Base-by-base conservation (phyloP, 495 filamentous ascomycete species). In the Penicillium parvum region DNA sequence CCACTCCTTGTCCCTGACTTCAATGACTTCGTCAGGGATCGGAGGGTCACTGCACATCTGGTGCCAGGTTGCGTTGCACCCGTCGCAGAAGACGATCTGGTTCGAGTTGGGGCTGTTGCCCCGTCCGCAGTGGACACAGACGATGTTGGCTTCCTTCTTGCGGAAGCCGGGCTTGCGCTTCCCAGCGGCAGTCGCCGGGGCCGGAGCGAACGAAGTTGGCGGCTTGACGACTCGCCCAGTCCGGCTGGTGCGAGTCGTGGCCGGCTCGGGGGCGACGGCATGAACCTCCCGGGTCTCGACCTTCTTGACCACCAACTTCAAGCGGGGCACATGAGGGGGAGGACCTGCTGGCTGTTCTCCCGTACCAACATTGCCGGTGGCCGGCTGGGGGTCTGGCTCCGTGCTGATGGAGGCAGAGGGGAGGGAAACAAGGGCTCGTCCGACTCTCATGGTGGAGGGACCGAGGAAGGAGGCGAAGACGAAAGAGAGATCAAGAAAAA, bases 21-120 rank as follows among this genome's bases (percentile, higher is more conserved):
- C 58, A 3, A 95, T 78, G 6, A 86, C 79, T 8, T 86, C 77
- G 45, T 82, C 76, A 6, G 74, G 70, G 49, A 98, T 90, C 4
- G 75, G 76, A 1, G 92, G 90, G 50, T 92, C 79, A 61, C 96
- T 90, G 55, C 92, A 97, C 47, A 77, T 76, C 63, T 95, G 90
- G 61, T 98, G 92, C 79, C 90, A 98, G 11, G 84, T 78, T 8
- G 72, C 73, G 57, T 92, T 90, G 69, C 92, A 98, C 9, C 81
- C 83, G 62, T 96, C 90, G 66, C 92, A 98, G 60, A 95, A 92
- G 6, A 97, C 92, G 42, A 98, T 96, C 68, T 81, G 76, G 62
- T 98, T 98, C 44, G 60, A 79, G 12, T 72, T 59, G 0, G 89
- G 85, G 41, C 82, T 86, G 37, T 87, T 78, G 7, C 86, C 81